Percentiles rank a stretch among this genome's conserved stretches.
Evolutionary conservation across 225 moss, liverwort and hornwort genomes (phyloP).

Genomic region (Marchantia polymorpha): DNA sequence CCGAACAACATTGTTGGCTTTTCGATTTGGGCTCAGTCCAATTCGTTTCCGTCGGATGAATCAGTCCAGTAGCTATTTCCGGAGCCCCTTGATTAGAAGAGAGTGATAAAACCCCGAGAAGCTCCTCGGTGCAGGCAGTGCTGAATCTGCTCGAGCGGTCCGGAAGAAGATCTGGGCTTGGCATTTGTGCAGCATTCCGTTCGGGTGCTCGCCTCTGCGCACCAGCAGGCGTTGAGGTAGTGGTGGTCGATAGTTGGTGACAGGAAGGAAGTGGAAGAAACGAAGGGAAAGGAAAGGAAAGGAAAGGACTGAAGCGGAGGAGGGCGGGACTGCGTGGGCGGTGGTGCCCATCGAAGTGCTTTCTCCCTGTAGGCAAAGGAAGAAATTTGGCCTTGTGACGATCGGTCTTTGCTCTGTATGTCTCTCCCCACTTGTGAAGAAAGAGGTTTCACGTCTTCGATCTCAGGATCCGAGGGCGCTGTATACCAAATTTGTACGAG

Average conservation of each 20-base stretch:
- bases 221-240: background rate
- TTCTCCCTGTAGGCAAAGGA: background rate
- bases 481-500: background rate
- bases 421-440: conserved; percentile 19
- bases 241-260: background rate
- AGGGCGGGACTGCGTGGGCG: background rate
- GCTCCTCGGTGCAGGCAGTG: background rate
- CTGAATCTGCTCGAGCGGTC: background rate
- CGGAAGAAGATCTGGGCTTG: background rate
- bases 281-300: background rate
- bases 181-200: background rate
- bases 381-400: conserved; percentile 4
- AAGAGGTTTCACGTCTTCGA: conserved; percentile 25
- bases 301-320: background rate
- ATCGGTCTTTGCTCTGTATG: conserved; percentile 22
- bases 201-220: background rate
- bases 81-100: too few species aligned
- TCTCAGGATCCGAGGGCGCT: conserved; percentile 22
- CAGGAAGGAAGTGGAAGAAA: background rate
- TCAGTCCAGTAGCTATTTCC: too few species aligned
- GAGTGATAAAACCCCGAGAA: background rate
- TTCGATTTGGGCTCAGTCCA: too few species aligned
- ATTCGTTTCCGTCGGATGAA: too few species aligned
- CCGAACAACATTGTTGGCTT: too few species aligned
- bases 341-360: background rate